Evolutionary conservation across 352 stramenopile species (phyloP).

Genomic region (Globisporangium barbulae): DNA sequence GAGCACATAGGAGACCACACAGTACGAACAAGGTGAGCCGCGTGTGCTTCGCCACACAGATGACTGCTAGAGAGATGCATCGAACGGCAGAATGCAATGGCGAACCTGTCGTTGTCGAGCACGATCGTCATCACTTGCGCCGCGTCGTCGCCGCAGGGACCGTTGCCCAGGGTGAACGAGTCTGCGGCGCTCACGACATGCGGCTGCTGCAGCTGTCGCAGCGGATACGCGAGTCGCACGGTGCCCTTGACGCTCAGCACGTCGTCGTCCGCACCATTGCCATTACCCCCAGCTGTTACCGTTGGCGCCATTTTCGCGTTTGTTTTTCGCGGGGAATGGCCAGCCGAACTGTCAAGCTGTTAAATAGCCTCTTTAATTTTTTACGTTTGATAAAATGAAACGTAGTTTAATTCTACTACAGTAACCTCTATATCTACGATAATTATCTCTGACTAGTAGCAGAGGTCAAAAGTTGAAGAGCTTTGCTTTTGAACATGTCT

Average conservation of each 20-base stretch:
- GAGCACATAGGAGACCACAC: background rate
- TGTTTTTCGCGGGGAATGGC: background rate
- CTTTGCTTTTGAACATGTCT: background rate
- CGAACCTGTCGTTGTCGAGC: constrained; percentile 34
- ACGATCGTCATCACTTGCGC: constrained; percentile 46
- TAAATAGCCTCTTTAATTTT: background rate
- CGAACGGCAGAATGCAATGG: background rate
- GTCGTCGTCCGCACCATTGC: constrained; percentile 6
- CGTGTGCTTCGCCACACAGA: background rate
- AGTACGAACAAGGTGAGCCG: background rate
- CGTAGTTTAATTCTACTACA: background rate
- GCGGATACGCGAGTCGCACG: constrained; percentile 59
- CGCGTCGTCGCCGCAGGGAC: constrained; percentile 55
- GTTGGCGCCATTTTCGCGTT: constrained; percentile 10
- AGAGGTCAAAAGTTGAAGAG: background rate
- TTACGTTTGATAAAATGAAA: background rate
- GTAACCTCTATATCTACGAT: background rate
- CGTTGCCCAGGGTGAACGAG: constrained; percentile 50
- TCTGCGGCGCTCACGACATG: background rate
- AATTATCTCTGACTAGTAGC: background rate
- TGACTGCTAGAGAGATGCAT: background rate
- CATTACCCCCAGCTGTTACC: background rate
- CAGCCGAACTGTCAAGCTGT: background rate
- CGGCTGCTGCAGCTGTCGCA: constrained; percentile 31
- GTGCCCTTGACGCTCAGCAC: constrained; percentile 31